Evolutionary conservation across 2,329 filamentous ascomycete species (phyloP).

Genomic region (Tolypocladium nubicola): DNA sequence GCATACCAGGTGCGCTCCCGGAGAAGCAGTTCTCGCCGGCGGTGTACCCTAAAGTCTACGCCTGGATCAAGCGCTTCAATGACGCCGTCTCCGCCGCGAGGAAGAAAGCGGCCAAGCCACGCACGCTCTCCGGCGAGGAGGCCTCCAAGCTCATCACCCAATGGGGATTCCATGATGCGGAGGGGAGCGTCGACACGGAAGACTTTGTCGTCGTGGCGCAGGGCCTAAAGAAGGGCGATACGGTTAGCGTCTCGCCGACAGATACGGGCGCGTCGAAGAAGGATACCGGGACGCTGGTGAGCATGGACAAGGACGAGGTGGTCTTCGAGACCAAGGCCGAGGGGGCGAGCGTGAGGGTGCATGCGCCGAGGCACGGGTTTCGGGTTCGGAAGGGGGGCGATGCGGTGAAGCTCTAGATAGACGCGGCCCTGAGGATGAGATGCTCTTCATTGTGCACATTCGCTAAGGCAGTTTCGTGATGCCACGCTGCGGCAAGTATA

Average conservation of each 20-base stretch:
- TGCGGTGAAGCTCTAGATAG: neutral
- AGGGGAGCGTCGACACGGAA: slow-evolving; percentile 29
- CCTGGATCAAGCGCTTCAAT: slow-evolving; percentile 55
- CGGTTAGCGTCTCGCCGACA: slow-evolving; percentile 49
- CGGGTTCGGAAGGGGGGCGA: slow-evolving; percentile 24
- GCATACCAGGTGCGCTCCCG: slow-evolving; percentile 44
- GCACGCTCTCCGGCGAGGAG: slow-evolving; percentile 39
- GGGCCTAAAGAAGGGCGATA: slow-evolving; percentile 39
- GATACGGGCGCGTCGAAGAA: slow-evolving; percentile 50
- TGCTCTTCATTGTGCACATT: neutral
- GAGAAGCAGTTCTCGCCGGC: slow-evolving; percentile 36
- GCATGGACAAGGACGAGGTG: slow-evolving; percentile 41
- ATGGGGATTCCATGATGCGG: slow-evolving; percentile 34
- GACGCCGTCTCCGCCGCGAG: slow-evolving; percentile 31
- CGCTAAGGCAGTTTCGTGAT: neutral
- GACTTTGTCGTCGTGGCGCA: slow-evolving; percentile 37
- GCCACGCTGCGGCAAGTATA: neutral
- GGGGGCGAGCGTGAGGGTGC: slow-evolving; percentile 37
- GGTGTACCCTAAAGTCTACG: slow-evolving; percentile 48
- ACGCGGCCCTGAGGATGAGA: neutral
- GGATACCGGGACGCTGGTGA: slow-evolving; percentile 46
- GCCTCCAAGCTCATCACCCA: slow-evolving; percentile 36
- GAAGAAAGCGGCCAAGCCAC: slow-evolving; percentile 20
- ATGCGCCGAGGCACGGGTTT: slow-evolving; percentile 53
- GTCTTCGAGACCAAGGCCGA: slow-evolving; percentile 42